Evolutionary conservation across 441 rosid genomes (phyloP).

Genomic region (Dalechampia spathulata): DNA sequence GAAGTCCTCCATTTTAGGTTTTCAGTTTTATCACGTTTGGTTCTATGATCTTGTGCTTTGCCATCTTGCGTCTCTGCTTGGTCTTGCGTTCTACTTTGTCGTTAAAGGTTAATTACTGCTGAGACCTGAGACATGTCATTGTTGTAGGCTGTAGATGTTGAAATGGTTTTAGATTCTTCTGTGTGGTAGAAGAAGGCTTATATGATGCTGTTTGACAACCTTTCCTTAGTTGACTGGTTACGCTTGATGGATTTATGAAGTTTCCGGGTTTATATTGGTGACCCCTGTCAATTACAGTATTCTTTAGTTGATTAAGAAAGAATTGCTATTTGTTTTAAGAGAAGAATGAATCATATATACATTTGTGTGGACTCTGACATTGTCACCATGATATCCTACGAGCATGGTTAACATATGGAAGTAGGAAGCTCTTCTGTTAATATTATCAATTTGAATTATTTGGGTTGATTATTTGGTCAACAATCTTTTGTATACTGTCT

Average conservation of each 20-base stretch:
- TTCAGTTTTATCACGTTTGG: background rate
- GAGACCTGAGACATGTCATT: background rate
- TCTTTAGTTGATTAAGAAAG: background rate
- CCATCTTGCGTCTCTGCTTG: background rate
- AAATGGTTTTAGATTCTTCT: background rate
- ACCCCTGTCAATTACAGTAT: background rate
- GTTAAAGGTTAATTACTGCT: background rate
- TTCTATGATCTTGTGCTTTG: background rate
- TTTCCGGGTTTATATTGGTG: background rate
- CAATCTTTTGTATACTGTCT: slow-evolving; percentile 10
- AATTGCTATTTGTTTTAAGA: background rate
- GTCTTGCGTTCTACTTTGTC: background rate
- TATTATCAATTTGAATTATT: background rate
- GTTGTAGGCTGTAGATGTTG: background rate
- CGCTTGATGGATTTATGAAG: background rate
- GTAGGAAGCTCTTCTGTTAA: background rate
- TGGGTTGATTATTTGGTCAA: background rate
- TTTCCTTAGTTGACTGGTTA: too few relatives aligned
- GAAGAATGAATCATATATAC: background rate
- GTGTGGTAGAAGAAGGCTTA: background rate
- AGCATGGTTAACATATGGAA: background rate
- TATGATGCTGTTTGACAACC: background rate
- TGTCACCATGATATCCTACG: background rate
- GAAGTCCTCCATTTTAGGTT: background rate
- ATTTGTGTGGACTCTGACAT: too few relatives aligned